Percentiles rank a stretch among this genome's conserved stretches.
These are phyloP conservation scores for Vaccinium myrtillus DNA, from an alignment of 148 eudicot species.

Conservation along the genomic window DNA sequence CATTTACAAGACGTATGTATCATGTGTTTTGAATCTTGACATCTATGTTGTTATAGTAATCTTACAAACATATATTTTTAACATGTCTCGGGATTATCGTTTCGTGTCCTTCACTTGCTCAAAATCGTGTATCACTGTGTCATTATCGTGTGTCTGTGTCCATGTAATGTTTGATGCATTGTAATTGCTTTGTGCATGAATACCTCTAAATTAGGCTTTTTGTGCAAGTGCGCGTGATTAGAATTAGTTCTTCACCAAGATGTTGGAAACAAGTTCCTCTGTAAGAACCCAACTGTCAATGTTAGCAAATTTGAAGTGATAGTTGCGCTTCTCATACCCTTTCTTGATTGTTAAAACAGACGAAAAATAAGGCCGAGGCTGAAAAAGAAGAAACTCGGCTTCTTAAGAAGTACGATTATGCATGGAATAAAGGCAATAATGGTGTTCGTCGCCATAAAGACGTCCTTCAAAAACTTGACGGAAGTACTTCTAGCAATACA, in stretches of 20 bases:
- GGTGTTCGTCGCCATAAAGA: constrained; percentile 55
- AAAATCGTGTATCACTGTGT: not conserved
- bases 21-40: not conserved
- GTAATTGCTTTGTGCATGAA: constrained; percentile 10
- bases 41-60: not conserved
- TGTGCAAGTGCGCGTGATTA: not conserved
- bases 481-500: constrained; percentile 19
- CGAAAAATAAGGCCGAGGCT: constrained; percentile 66
- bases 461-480: constrained; percentile 35
- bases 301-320: not conserved
- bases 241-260: not conserved
- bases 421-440: constrained; percentile 84
- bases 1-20: not conserved
- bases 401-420: constrained; percentile 70
- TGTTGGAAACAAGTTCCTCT: not conserved
- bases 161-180: not conserved
- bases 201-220: not conserved
- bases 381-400: constrained; percentile 61
- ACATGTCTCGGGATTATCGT: not conserved
- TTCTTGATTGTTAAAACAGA: constrained; percentile 34
- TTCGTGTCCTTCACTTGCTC: constrained; percentile 10
- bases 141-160: not conserved
- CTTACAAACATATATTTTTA: not conserved
- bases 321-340: constrained; percentile 2
- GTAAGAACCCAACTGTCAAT: not conserved